These are phyloP conservation scores for Chaetomidium leptoderma DNA, from an alignment of 495 filamentous ascomycete species.

Conservation along the genomic window DNA sequence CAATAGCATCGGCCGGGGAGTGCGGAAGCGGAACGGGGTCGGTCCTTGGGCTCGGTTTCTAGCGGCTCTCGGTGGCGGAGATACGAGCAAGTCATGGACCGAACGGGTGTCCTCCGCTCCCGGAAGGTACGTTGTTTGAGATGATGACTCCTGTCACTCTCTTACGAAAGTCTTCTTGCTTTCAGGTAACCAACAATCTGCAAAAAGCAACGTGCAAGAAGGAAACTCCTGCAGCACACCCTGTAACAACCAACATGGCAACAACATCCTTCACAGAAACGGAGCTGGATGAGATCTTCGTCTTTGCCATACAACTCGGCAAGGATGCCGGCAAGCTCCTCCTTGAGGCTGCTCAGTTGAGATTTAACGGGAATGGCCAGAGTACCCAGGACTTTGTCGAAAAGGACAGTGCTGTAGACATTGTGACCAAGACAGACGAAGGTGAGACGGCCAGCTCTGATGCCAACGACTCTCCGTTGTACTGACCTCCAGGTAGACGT, in stretches of 20 bases:
- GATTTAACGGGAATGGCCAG: slow-evolving; percentile 33
- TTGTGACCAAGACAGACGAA: slow-evolving; percentile 68
- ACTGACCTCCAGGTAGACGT: slow-evolving; percentile 46
- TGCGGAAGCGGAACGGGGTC: background rate
- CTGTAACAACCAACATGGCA: slow-evolving; percentile 8
- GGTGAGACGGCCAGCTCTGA: slow-evolving; percentile 42
- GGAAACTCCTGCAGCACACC: background rate
- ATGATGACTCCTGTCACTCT: background rate
- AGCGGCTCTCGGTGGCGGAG: slow-evolving; percentile 13
- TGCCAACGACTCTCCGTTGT: background rate
- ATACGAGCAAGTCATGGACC: background rate
- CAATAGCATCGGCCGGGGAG: background rate
- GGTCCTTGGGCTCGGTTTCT: slow-evolving; percentile 14
- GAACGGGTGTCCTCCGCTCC: background rate
- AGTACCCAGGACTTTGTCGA: slow-evolving; percentile 32
- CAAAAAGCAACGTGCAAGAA: background rate
- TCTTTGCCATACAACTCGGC: slow-evolving; percentile 60
- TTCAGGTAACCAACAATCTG: background rate
- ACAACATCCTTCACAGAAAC: slow-evolving; percentile 2
- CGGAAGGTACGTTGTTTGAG: background rate
- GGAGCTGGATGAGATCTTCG: slow-evolving; percentile 57
- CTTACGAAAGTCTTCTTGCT: background rate
- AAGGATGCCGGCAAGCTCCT: slow-evolving; percentile 60
- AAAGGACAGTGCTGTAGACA: slow-evolving; percentile 67
- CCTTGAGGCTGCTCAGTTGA: slow-evolving; percentile 48